Evolutionary conservation across 2,329 filamentous ascomycete genomes (phyloP), one percentile per base, ranked within the genome.

Genomic region (Mycogone perniciosa): DNA sequence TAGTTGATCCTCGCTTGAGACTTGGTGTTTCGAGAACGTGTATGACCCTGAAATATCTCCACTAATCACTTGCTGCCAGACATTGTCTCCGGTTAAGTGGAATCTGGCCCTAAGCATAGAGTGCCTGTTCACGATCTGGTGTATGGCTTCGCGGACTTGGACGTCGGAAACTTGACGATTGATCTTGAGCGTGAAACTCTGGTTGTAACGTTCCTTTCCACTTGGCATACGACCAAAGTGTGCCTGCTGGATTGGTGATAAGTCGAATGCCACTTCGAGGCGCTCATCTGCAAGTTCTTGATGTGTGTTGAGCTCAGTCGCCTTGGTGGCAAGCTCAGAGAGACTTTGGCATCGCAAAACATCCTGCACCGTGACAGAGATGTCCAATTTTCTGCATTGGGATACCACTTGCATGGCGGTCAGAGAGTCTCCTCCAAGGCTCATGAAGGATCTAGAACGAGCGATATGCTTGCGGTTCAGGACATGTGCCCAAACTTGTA

Each of bases 351-450:
- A 11, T 13, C 38, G 38, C 11, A 41, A 7, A 41, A 41, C 13
- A 20, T n/a, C 26, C 13, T 41, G 8, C 7, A 41, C 38, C 7
- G 38, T 13, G 7, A 41, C 7, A 11, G 7, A 8, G 11, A n/a
- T 13, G 7, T 4, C 38, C 13, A 8, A 7, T 11, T 41, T 27
- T 13, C 38, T 7, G 13, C 11, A 2, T 27, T 41, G 38, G 7
- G 13, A 10, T 13, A 27, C 38, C 2, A 41, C 7, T 7, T 65
- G 62, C 66, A 74, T 74, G 2, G 71, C 69, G 0, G 61, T 62
- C 34, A 74, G 71, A 4, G 71, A 73, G 47, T 74, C 71, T 5
- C 71, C 71, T 1, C 71, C 71, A 2, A 72, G 57, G 11, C 60
- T 59, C 26, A 72, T 57, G 54, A 74, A 73, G 38, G 64, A 64